Percentiles rank a stretch among this genome's conserved stretches.
Evolutionary conservation across 345 rosid species (phyloP).

Genomic region (Geranium rotundifolium): DNA sequence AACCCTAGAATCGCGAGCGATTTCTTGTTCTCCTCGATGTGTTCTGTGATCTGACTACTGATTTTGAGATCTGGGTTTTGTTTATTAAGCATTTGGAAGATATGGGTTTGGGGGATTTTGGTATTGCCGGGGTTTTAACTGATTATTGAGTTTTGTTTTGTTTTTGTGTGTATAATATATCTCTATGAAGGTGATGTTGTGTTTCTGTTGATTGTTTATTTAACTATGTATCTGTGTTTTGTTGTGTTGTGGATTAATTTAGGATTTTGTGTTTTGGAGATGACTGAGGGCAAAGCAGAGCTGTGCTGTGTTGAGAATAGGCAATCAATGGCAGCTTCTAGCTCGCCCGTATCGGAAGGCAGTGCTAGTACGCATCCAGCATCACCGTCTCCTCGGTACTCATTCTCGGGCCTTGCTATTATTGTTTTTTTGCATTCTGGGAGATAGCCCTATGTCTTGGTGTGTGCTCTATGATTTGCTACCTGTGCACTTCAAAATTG

Average conservation of each 20-base stretch:
- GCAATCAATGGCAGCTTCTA: constrained; percentile 63
- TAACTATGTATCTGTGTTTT: too few species aligned
- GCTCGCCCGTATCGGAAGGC: constrained; percentile 71
- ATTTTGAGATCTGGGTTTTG: constrained; percentile 45
- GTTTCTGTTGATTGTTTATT: too few species aligned
- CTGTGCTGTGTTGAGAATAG: constrained; percentile 77
- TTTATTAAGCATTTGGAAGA: constrained; percentile 13
- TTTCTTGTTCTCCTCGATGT: not conserved
- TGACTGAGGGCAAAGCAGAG: constrained; percentile 44
- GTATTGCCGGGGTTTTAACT: constrained; percentile 12
- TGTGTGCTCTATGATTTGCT: not conserved
- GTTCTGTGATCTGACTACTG: constrained; percentile 21
- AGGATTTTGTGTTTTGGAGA: constrained; percentile 30
- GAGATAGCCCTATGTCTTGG: not conserved
- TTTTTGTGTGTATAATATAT: not conserved
- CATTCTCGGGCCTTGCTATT: not conserved
- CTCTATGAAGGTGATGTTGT: not conserved
- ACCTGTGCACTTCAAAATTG: not conserved
- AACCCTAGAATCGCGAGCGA: constrained; percentile 25
- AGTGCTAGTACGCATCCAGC: constrained; percentile 50
- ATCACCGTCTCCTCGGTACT: constrained; percentile 57
- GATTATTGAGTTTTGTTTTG: constrained; percentile 2
- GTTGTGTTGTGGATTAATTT: constrained; percentile 2
- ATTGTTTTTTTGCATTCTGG: not conserved
- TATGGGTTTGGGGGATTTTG: constrained; percentile 10